These are phyloP conservation scores for Grammothele lineata DNA, from an alignment of 768 basidiomycete species.

Conservation along the genomic window DNA sequence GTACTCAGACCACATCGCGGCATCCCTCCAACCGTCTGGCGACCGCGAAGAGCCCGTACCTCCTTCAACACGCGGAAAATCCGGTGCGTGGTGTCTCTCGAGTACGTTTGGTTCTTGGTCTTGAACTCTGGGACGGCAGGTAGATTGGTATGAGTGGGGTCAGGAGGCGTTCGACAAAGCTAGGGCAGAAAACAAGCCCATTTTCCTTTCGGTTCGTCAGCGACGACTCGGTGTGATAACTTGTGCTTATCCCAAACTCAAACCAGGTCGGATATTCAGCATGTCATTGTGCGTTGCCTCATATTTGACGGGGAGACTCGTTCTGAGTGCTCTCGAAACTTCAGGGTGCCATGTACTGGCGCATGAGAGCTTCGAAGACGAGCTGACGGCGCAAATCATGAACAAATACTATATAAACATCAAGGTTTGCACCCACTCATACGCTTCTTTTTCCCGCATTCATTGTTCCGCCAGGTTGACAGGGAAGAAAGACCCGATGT, in stretches of 20 bases:
- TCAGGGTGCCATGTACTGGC: slow-evolving; percentile 28
- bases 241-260: too few species aligned
- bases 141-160: slow-evolving; percentile 27
- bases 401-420: slow-evolving; percentile 36
- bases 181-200: slow-evolving; percentile 24
- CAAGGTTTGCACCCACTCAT: slow-evolving; percentile 18
- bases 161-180: slow-evolving; percentile 25
- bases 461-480: slow-evolving; percentile 25
- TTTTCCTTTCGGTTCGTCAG: slow-evolving; percentile 31
- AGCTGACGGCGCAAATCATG: slow-evolving; percentile 33
- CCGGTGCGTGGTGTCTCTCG: slow-evolving; percentile 20
- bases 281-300: slow-evolving; percentile 33
- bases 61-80: slow-evolving; percentile 24
- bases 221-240: too few species aligned
- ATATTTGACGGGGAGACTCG: slow-evolving; percentile 13
- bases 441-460: neutral
- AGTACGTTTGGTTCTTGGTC: too few species aligned
- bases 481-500: slow-evolving; percentile 40
- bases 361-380: slow-evolving; percentile 37
- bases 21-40: slow-evolving; percentile 18
- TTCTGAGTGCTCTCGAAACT: too few species aligned
- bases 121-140: too few species aligned
- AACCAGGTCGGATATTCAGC: slow-evolving; percentile 36
- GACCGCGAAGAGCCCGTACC: slow-evolving; percentile 22
- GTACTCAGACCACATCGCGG: too few species aligned